Evolutionary conservation across 768 basidiomycete species (phyloP), one percentile per base, ranked within the genome.

Genomic region (Lyophyllum decastes): DNA sequence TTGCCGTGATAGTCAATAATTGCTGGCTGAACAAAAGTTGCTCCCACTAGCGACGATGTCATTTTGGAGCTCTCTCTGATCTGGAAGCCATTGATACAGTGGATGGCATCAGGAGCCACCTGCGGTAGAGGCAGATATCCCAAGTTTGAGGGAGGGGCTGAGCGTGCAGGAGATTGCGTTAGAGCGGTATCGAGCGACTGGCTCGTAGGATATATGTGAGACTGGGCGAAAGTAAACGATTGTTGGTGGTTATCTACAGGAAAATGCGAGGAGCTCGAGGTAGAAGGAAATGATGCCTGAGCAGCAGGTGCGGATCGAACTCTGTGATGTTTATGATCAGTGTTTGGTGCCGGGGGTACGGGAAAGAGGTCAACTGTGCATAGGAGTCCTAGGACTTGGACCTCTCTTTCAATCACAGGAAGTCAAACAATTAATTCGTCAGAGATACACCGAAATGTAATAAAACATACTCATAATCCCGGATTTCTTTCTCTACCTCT

Each of bases 291-390:
- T 22, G 57, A 55, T 33, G 49, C 41, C 26, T 64, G 66, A 43
- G 62, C 25, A 27, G 57, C 49, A 27, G 63, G 54, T 8, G 64
- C 45, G 17, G 70, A 57, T 22, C 43, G 38, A 34, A 19, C 30
- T 55, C 54, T 49, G 55, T 40, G 49, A 35, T 6, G 17, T 35
- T 21, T 44, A 45, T 47, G 48, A 24, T 25, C 30, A 26, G 19
- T 21, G 33, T 52, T 52, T 26, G 38, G 46, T 35, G 47, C 48
- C 41, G 9, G 52, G 11, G 79, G 76, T 8, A 89, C 81, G 4
- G 86, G 87, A 60, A 89, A 90, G 17, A 93, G 76, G 71, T 92
- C 91, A 40, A 89, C 88, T 2, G 86, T 89, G 70, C 91, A 92
- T 16, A 93, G 68, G 12, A 91, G 76, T 2, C 90, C 91, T 27